These are phyloP conservation scores for Arctium lappa DNA, from an alignment of 129 eudicot genomes.

Conservation along the genomic window DNA sequence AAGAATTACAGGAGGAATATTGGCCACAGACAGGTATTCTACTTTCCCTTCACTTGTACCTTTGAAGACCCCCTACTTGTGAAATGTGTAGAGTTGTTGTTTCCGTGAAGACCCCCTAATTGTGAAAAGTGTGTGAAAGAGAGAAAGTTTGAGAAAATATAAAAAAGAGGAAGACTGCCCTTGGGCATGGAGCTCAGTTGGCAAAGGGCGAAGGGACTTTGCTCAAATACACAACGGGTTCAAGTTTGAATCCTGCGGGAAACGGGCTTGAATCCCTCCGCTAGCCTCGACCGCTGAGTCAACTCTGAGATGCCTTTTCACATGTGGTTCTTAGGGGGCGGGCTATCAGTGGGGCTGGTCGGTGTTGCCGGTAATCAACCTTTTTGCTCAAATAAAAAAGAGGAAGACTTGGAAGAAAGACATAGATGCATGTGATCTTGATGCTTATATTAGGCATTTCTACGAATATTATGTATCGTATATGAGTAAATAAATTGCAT, in stretches of 20 bases:
- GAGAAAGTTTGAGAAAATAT: neutral
- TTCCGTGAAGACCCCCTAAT: neutral
- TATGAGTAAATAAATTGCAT: neutral
- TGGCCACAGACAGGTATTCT: conserved; percentile 91
- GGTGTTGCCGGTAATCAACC: neutral
- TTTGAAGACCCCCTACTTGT: neutral
- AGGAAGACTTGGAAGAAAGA: neutral
- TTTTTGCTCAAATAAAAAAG: neutral
- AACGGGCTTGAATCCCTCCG: neutral
- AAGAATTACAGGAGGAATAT: conserved; percentile 84
- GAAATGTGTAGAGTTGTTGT: neutral
- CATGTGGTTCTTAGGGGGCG: neutral
- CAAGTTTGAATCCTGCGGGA: neutral
- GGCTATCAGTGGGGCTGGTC: no score
- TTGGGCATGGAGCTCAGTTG: no score
- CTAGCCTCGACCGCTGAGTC: neutral
- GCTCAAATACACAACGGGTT: neutral
- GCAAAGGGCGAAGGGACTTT: neutral
- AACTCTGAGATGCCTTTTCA: neutral
- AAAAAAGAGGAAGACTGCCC: neutral
- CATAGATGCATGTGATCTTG: neutral
- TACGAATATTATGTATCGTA: neutral
- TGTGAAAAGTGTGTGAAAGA: neutral
- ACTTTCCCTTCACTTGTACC: neutral
- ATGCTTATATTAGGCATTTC: neutral